These are phyloP conservation scores for Penicillium brasilianum DNA, from an alignment of 2,329 filamentous ascomycete species.

Conservation along the genomic window DNA sequence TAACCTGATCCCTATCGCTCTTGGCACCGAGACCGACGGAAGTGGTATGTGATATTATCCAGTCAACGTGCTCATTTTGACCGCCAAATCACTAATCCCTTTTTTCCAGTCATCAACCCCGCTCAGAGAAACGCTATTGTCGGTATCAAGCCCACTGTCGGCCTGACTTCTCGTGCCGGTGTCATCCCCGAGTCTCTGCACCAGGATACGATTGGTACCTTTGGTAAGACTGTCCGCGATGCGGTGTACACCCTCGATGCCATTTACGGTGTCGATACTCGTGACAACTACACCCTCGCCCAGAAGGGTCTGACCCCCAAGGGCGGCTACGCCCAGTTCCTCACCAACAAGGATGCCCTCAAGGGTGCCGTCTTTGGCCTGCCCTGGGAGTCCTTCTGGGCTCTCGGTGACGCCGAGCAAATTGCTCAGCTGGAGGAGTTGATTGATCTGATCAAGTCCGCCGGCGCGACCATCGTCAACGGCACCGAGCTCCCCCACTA, in stretches of 20 bases:
- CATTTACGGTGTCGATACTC: constrained; percentile 67
- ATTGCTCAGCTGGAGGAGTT: constrained; percentile 57
- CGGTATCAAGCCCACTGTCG: constrained; percentile 77
- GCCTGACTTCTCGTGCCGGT: constrained; percentile 67
- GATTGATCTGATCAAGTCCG: constrained; percentile 60
- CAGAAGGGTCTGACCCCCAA: constrained; percentile 61
- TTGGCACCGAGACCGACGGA: constrained; percentile 77
- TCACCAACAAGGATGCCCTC: constrained; percentile 61
- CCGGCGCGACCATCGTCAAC: constrained; percentile 72
- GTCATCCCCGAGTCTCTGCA: constrained; percentile 70
- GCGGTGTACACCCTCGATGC: constrained; percentile 69
- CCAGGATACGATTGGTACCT: constrained; percentile 71
- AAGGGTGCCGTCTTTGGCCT: constrained; percentile 70
- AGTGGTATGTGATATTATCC: constrained; percentile 49
- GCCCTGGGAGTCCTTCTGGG: constrained; percentile 75
- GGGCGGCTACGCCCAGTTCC: constrained; percentile 62
- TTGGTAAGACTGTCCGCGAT: constrained; percentile 72
- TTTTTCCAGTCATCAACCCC: constrained; percentile 65
- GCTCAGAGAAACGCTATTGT: constrained; percentile 72
- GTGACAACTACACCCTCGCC: constrained; percentile 69
- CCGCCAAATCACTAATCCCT: neutral
- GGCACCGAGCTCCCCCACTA: constrained; percentile 70
- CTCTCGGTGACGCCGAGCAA: constrained; percentile 62
- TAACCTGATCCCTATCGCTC: constrained; percentile 66
- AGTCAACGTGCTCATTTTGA: neutral